phyloP scores from a whole-genome alignment of 768 basidiomycete species.

The Russula brevipes region DNA sequence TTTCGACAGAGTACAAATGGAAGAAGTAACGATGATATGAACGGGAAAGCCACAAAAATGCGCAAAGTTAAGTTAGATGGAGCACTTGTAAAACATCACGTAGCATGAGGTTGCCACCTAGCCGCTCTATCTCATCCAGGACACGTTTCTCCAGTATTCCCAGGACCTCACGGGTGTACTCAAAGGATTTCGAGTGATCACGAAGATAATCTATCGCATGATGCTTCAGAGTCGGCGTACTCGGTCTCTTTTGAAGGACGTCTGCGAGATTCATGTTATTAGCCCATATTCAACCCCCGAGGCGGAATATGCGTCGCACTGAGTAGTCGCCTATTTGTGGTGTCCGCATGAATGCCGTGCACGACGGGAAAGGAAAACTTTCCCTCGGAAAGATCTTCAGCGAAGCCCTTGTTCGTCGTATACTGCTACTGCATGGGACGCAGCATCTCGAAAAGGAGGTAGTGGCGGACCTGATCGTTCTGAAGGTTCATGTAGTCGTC shows the following conservation, averaged over 20 bases:
- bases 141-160: slow-evolving; percentile 62
- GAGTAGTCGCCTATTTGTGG: slow-evolving; percentile 71
- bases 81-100: slow-evolving; percentile 54
- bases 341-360: slow-evolving; percentile 78
- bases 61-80: background rate
- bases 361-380: slow-evolving; percentile 97
- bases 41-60: background rate
- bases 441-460: background rate
- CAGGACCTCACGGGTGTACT: slow-evolving; percentile 75
- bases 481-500: slow-evolving; percentile 97
- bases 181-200: slow-evolving; percentile 75
- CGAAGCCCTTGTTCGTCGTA: slow-evolving; percentile 76
- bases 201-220: slow-evolving; percentile 77
- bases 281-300: background rate
- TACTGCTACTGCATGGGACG: slow-evolving; percentile 48
- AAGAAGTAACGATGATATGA: background rate
- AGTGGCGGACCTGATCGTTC: slow-evolving; percentile 60
- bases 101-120: slow-evolving; percentile 73
- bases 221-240: slow-evolving; percentile 71
- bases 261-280: slow-evolving; percentile 42
- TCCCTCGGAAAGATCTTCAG: slow-evolving; percentile 92
- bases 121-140: slow-evolving; percentile 54
- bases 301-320: slow-evolving; percentile 46
- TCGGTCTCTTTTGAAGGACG: slow-evolving; percentile 83
- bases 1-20: background rate